phyloP scores from a whole-genome alignment of 805 yeast genomes.

The Cyberlindnera galapagoensis region DNA sequence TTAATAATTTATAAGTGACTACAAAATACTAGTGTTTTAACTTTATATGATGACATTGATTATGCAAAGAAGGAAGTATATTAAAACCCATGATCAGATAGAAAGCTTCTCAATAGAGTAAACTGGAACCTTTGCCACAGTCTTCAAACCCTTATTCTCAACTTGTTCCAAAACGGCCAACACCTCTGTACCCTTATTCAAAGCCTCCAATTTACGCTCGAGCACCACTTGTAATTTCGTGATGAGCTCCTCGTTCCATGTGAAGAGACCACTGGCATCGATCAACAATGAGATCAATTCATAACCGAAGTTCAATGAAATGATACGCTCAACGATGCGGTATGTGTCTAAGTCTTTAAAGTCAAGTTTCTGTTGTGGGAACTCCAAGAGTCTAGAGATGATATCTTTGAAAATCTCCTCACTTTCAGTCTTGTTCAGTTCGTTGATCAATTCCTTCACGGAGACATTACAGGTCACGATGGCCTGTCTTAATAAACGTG shows the following conservation, averaged over 20 bases:
- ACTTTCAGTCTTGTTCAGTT: slow-evolving; percentile 48
- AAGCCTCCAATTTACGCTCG: slow-evolving; percentile 38
- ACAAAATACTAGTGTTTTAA: no score
- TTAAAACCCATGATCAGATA: slow-evolving; percentile 12
- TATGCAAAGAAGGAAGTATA: no score
- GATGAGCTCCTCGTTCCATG: slow-evolving; percentile 50
- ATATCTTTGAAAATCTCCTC: slow-evolving; percentile 65
- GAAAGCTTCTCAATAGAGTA: slow-evolving; percentile 46
- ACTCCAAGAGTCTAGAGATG: slow-evolving; percentile 55
- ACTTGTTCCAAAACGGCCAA: slow-evolving; percentile 23
- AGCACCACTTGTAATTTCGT: slow-evolving; percentile 39
- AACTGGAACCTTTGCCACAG: slow-evolving; percentile 41
- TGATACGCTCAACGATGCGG: slow-evolving; percentile 38
- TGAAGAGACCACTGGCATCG: slow-evolving; percentile 69
- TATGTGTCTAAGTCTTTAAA: slow-evolving; percentile 26
- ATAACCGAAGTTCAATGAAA: slow-evolving; percentile 46
- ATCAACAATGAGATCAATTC: slow-evolving; percentile 56
- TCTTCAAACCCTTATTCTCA: slow-evolving; percentile 24
- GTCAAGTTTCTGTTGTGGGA: slow-evolving; percentile 38
- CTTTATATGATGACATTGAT: no score
- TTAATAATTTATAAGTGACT: slow-evolving; percentile 9
- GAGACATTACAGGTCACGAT: slow-evolving; percentile 70
- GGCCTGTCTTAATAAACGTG: slow-evolving; percentile 73
- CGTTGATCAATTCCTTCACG: slow-evolving; percentile 54
- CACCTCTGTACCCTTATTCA: slow-evolving; percentile 32